Percentiles rank a stretch among this genome's conserved stretches.
These are phyloP conservation scores for Brassica hybrid DNA, from an alignment of 441 rosid species.

Conservation along the genomic window DNA sequence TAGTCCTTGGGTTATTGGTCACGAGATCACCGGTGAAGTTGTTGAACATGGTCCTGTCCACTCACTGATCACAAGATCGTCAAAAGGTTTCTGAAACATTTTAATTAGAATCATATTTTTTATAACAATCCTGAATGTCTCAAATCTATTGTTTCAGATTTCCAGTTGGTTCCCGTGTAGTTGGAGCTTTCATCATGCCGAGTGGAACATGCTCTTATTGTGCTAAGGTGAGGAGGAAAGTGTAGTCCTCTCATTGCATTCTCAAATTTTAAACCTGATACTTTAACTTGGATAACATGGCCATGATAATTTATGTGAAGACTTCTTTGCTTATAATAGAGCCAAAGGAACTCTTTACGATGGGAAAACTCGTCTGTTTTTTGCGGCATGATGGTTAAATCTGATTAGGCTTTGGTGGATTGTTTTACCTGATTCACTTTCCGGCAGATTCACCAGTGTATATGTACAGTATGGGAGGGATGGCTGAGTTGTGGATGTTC, in stretches of 20 bases:
- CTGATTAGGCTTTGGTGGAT: not conserved
- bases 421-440: not conserved
- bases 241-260: not conserved
- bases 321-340: conserved; percentile 89
- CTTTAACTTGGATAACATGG: conserved; percentile 58
- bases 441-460: conserved; percentile 78
- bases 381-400: conserved; percentile 75
- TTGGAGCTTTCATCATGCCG: conserved; percentile 99
- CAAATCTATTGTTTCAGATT: conserved; percentile 53
- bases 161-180: conserved; percentile 86
- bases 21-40: conserved; percentile 96
- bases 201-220: conserved; percentile 92
- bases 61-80: conserved; percentile 70
- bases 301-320: conserved; percentile 98
- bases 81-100: conserved; percentile 49
- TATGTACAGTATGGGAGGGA: conserved; percentile 99
- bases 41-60: conserved; percentile 94
- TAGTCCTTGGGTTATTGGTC: conserved; percentile 90
- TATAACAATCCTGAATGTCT: not conserved
- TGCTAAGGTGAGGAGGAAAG: conserved; percentile 59
- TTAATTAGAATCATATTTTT: not conserved
- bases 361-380: conserved; percentile 92
- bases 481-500: conserved; percentile 96
- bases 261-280: not conserved
- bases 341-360: conserved; percentile 98